Evolutionary conservation across 2,329 filamentous ascomycete species (phyloP).

Genomic region (Rhexocercosporidium sp.): DNA sequence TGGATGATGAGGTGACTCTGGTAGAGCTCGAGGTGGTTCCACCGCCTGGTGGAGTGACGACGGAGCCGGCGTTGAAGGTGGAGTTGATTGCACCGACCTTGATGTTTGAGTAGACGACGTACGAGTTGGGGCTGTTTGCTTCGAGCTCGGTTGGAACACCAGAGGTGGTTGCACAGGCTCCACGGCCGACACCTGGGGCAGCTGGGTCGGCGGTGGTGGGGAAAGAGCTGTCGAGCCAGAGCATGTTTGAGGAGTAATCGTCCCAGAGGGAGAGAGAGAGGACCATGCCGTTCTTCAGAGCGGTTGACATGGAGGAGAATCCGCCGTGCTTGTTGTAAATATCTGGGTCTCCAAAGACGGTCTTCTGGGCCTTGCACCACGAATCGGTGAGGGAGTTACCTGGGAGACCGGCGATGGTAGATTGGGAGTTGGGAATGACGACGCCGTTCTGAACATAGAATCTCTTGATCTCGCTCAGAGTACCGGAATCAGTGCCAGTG

Average conservation of each 20-base stretch:
- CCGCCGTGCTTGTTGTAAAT: conserved; percentile 62
- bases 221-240: conserved; percentile 75
- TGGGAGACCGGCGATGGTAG: conserved; percentile 51
- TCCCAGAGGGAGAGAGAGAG: conserved; percentile 65
- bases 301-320: conserved; percentile 57
- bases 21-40: conserved; percentile 11
- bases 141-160: conserved; percentile 59
- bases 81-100: conserved; percentile 42
- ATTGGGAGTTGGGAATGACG: conserved; percentile 56
- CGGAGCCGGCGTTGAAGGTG: conserved; percentile 33
- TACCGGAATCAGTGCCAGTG: conserved; percentile 53
- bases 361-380: conserved; percentile 62
- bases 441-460: conserved; percentile 61
- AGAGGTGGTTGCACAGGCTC: conserved; percentile 57
- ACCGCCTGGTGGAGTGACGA: conserved; percentile 2
- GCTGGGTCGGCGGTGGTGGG: conserved; percentile 54
- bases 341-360: conserved; percentile 58
- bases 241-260: conserved; percentile 68
- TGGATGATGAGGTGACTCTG: conserved; percentile 22
- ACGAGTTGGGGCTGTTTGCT: conserved; percentile 49
- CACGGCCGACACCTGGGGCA: conserved; percentile 56
- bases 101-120: conserved; percentile 46
- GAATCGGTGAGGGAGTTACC: conserved; percentile 59
- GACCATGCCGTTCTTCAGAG: conserved; percentile 63
- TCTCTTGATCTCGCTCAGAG: conserved; percentile 58